Base-by-base conservation (phyloP, 768 basidiomycete genomes). In the Plicaturopsis crispa region DNA sequence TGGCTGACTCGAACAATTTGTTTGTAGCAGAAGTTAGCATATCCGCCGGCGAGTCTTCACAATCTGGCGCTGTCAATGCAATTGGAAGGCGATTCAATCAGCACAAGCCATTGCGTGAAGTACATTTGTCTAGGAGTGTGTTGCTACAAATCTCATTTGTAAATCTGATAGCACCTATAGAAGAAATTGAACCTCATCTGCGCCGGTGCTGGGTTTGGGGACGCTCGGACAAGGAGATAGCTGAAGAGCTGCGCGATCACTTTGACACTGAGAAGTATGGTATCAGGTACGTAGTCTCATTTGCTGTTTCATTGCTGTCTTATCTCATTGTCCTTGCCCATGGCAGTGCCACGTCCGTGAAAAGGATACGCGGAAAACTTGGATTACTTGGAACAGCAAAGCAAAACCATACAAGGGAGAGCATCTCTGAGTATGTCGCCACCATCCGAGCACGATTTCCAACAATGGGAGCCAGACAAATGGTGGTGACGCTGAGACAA, bases 211-310 rank as follows among this genome's bases (percentile, higher is more conserved):
- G 55, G 59, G 44, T 49, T 16, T 46, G 53, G 32, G 31, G 43
- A 0, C 46, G 48, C 16, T 54, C 43, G 7, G 55, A 61, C 44
- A 45, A 47, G 19, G 42, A 59, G 13, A 60, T 60, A 19, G 21
- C 59, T 3, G 31, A 32, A 1, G 31, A 39, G 20, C 39, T 59
- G 3, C 21, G 37, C 1, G 50, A 57, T 5, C 45, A 51, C n/a
- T 48, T 55, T 32, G 51, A 59, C 40, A 38, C 26, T 0, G 30
- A 35, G 7, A 21, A 32, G 7, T 56, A 57, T 47, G 50, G 50
- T 3, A 41, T 57, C 18, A 39, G 53, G 55, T 53, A 39, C 6
- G 45, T 43, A 8, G 21, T 14, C 40, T 24, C 32, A 12, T 13
- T 36, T n/a, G n/a, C n/a, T n/a, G n/a, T n/a, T n/a, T n/a, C n/a